Base-by-base conservation (phyloP, 208 protist species). In the Wallacemonas sp. region DNA sequence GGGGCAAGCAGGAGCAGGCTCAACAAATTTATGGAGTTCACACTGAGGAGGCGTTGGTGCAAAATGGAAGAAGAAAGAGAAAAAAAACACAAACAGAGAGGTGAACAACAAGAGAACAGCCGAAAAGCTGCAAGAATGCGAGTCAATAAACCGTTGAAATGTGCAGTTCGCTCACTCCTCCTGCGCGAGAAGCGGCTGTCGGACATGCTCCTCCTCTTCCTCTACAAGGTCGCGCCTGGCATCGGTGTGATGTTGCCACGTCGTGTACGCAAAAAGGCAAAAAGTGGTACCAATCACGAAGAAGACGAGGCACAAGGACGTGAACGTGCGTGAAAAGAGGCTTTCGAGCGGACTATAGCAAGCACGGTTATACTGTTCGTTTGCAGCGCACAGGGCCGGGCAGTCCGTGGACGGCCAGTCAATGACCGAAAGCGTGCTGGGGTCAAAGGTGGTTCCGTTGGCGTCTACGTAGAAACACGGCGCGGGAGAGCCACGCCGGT, bases 371-470 rank as follows among this genome's bases (percentile, higher is more conserved):
- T 65, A 57, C 44, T 28, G 36, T 1, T 31, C 32, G 44, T 63
- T 72, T 25, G 55, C 49, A 11, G 26, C 31, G 54, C 82, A 88
- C 25, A n/a, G 28, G 0, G 65, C 2, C 2, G 74, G 46, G 46
- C 82, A 88, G 41, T 73, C 62, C 2, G 26, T n/a, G 0, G 7
- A 22, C 2, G 82, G 82, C 78, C 78, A 88, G 8, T 44, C 48
- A 16, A 84, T 62, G 14, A 57, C 50, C 20, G 44, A 45, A 2
- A 55, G 32, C 14, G 71, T 75, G 14, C 54, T 33, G 0, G 72
- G 63, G 42, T 88, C 82, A 52, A 79, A 76, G 22, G 76, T 82
- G 22, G 62, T 72, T 20, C 72, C 76, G 61, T 82, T 77, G 3
- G 11, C 2, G 2, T 67, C 71, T 7, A 72, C 18, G n/a, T 79